Evolutionary conservation across 768 basidiomycete genomes (phyloP).

Genomic region (Mycena latifolia): DNA sequence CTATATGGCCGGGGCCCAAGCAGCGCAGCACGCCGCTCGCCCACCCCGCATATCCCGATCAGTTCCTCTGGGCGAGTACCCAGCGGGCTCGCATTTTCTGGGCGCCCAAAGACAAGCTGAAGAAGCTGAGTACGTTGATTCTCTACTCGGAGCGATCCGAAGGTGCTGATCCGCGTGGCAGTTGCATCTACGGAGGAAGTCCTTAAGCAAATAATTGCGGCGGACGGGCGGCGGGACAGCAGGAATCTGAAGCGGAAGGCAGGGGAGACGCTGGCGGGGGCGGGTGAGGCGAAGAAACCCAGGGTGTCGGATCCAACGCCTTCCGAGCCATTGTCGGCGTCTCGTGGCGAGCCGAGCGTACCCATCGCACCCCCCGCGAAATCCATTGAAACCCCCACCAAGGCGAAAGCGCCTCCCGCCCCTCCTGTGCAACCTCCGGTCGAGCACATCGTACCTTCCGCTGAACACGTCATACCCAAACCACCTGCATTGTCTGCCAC

Average conservation of each 20-base stretch:
- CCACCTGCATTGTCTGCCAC: too few species aligned
- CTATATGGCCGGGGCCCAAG: slow-evolving; percentile 14
- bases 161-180: too few species aligned
- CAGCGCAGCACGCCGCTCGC: not conserved
- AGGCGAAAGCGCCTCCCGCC: not conserved
- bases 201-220: slow-evolving; percentile 9
- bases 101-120: not conserved
- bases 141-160: too few species aligned
- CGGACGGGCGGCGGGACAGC: slow-evolving; percentile 9
- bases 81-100: not conserved
- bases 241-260: slow-evolving; percentile 24
- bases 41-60: slow-evolving; percentile 8
- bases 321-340: not conserved
- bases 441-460: not conserved
- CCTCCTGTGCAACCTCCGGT: not conserved
- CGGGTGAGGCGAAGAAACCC: slow-evolving; percentile 18
- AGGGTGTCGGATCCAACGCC: slow-evolving; percentile 4
- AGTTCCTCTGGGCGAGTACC: slow-evolving; percentile 19
- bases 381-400: not conserved
- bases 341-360: too few species aligned
- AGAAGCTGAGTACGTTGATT: too few species aligned
- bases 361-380: too few species aligned
- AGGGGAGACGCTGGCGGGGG: not conserved
- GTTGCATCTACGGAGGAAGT: slow-evolving; percentile 11
- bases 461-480: not conserved